phyloP scores from a whole-genome alignment of 352 stramenopile species.

The Bremia lactucae region DNA sequence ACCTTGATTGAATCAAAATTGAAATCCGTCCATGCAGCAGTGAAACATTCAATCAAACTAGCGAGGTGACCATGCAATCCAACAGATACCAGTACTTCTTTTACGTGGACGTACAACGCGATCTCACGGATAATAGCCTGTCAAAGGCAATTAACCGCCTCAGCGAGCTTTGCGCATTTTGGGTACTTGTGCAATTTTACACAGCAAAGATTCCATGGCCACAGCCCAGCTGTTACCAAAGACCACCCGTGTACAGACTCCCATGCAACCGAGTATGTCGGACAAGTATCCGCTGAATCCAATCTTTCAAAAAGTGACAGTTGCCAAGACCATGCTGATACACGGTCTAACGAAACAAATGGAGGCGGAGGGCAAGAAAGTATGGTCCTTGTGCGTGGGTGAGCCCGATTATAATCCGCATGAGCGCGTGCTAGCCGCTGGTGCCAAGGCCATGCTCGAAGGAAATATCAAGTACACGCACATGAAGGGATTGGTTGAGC shows the following conservation, averaged over 20 bases:
- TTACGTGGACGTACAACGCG: slow-evolving; percentile 57
- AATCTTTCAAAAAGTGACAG: slow-evolving; percentile 75
- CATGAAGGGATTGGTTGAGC: slow-evolving; percentile 82
- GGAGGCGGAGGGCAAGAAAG: slow-evolving; percentile 85
- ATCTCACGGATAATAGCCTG: slow-evolving; percentile 54
- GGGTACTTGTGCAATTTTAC: slow-evolving; percentile 62
- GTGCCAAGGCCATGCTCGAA: slow-evolving; percentile 43
- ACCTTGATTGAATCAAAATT: slow-evolving; percentile 65
- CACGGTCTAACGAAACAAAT: no score
- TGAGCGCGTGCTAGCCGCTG: slow-evolving; percentile 82
- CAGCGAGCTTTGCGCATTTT: slow-evolving; percentile 70
- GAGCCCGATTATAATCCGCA: slow-evolving; percentile 92
- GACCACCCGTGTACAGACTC: slow-evolving; percentile 10
- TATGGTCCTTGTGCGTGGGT: slow-evolving; percentile 91
- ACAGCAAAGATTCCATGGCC: slow-evolving; percentile 5
- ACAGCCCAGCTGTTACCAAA: slow-evolving; percentile 10
- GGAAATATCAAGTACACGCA: slow-evolving; percentile 92
- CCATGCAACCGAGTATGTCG: slow-evolving; percentile 29
- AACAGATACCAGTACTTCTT: slow-evolving; percentile 69
- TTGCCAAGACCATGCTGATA: slow-evolving; percentile 89
- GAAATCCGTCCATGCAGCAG: slow-evolving; percentile 57
- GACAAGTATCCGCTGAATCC: slow-evolving; percentile 63
- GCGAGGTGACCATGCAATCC: slow-evolving; percentile 16
- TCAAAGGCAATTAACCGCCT: no score
- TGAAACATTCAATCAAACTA: slow-evolving; percentile 34